Evolutionary conservation across 352 stramenopile genomes (phyloP), one percentile per base, ranked within the genome.

Genomic region (Phytophthora hybrid): DNA sequence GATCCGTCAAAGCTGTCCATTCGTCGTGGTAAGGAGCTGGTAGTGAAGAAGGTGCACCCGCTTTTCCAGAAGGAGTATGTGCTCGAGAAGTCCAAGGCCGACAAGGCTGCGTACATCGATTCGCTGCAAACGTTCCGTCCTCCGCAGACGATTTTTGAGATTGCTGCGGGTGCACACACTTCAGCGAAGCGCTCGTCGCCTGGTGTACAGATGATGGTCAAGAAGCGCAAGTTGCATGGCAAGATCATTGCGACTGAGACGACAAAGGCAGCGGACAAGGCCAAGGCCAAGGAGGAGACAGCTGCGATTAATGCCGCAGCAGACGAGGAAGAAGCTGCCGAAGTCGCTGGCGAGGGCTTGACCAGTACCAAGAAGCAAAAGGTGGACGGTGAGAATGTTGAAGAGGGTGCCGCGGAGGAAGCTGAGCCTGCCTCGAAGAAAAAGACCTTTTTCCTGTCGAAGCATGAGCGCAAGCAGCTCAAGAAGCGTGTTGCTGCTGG

Each of bases 71-170:
- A 94, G 46, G 87, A 96, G 60, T 94, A 96, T 60, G 90, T 97
- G 64, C 78, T 95, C 4, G 86, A 96, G 63, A 89, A 98, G 62
- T 69, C 62, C 34, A 90, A 92, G 65, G 80, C 82, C 16, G 76
- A 93, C 29, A 91, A 97, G 58, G 86, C 96, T 58, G 92, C 97
- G 63, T 98, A 98, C 76, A 91, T 99, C 23, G 82, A 92, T 52
- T 95, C 91, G 58, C 87, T 99, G 69, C 86, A 96, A 55, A 91
- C 83, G 64, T 99, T 99, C 75, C 93, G 97, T 14, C 97, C 97
- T 14, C 95, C 96, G 63, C 94, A 98, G 80, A 99, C 97, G 37
- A 98, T 99, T 58, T 99, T 99, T 81, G 97, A 99, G 76, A 96
- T 98, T 55, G 94, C 97, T 55, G 92, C 87, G 19, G 94, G 93